Percentiles rank a stretch among this genome's conserved stretches.
phyloP scores from a whole-genome alignment of 257 asterid species.

The Cinchona pubescens region DNA sequence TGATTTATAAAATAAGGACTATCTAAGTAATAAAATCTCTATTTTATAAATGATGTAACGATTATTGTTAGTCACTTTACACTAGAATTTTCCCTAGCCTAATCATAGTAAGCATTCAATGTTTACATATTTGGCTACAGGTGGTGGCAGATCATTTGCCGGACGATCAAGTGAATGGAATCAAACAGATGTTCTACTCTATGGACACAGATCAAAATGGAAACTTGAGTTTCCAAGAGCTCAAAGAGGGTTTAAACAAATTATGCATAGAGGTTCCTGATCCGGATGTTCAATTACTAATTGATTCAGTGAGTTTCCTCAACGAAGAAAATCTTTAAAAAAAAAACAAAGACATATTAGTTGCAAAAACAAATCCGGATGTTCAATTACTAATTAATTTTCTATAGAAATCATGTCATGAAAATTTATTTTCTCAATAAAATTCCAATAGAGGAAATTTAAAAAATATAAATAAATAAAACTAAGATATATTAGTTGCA shows the following conservation, averaged over 20 bases:
- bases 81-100: no score
- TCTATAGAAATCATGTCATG: no score
- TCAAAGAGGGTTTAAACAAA: conserved; percentile 61
- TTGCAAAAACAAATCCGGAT: no score
- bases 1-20: no score
- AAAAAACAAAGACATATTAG: no score
- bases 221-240: conserved; percentile 61
- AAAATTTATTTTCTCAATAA: no score
- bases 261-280: conserved; percentile 60
- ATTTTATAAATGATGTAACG: no score
- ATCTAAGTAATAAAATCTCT: no score
- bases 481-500: not conserved
- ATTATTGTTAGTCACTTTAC: no score
- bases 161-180: conserved; percentile 54
- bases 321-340: no score
- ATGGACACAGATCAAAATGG: conserved; percentile 89
- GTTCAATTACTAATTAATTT: conserved; percentile 58
- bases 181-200: conserved; percentile 58
- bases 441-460: no score
- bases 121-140: conserved; percentile 25
- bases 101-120: not conserved
- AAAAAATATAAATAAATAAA: no score
- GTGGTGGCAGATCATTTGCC: conserved; percentile 81
- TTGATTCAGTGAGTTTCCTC: conserved; percentile 60
- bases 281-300: conserved; percentile 58